Conservation (phyloP, 2,329 filamentous ascomycete genomes). For the Cordyceps tenuipes region DNA sequence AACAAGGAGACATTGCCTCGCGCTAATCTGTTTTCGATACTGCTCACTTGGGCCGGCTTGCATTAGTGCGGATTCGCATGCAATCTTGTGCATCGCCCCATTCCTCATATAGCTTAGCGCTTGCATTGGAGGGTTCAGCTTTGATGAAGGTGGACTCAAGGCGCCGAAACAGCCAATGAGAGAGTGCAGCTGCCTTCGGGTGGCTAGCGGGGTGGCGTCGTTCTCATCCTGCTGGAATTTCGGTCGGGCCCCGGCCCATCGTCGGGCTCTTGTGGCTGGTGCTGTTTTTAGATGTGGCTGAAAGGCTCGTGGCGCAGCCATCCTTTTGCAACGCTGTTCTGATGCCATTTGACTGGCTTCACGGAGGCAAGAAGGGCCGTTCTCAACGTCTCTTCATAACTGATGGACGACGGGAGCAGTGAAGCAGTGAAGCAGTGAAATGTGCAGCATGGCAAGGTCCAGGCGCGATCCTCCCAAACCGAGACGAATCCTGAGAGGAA, state of each 20-base stretch:
- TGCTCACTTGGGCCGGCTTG: slow-evolving; percentile 3
- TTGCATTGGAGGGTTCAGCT: neutral
- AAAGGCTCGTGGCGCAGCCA: neutral
- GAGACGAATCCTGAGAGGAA: neutral
- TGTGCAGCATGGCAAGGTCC: too few relatives aligned
- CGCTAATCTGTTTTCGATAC: slow-evolving; percentile 1
- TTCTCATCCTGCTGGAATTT: neutral
- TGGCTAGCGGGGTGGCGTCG: neutral
- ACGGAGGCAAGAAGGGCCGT: too few relatives aligned
- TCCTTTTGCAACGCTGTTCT: too few relatives aligned
- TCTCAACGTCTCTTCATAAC: too few relatives aligned
- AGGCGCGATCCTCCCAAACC: neutral
- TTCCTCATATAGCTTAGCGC: neutral
- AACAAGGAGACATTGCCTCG: neutral
- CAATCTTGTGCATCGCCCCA: neutral
- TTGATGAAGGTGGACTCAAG: neutral
- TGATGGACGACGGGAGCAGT: too few relatives aligned
- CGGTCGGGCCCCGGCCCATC: neutral
- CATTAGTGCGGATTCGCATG: neutral
- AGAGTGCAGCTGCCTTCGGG: neutral
- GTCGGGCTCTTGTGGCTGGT: neutral
- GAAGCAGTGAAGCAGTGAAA: too few relatives aligned
- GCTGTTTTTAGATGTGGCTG: neutral
- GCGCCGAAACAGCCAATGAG: neutral
- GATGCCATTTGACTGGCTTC: too few relatives aligned